Conservation (phyloP, 1,284 basidiomycete genomes). For the Irpex lacteus region DNA sequence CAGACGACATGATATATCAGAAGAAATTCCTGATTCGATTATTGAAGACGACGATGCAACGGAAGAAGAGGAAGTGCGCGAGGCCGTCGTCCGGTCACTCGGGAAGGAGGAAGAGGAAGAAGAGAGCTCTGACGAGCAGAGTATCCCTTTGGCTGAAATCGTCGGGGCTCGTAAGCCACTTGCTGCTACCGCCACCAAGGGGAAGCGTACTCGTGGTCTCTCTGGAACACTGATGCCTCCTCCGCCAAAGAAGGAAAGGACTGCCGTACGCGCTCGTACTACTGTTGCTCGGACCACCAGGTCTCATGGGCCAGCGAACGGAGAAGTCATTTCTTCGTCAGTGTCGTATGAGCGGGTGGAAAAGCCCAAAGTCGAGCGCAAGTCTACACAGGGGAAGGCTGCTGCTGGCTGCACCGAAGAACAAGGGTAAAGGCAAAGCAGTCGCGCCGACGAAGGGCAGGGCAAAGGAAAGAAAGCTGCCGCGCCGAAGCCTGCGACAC, state of each 20-base stretch:
- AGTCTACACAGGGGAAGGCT: neutral
- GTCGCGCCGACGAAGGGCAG: neutral
- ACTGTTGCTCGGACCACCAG: neutral
- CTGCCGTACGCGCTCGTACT: neutral
- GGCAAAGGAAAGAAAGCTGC: slow-evolving; percentile 4
- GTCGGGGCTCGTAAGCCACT: neutral
- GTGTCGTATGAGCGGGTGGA: neutral
- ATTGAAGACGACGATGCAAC: neutral
- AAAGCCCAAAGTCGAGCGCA: neutral
- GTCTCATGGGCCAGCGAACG: neutral
- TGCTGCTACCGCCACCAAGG: neutral
- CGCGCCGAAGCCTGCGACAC: slow-evolving; percentile 1
- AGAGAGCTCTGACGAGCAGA: slow-evolving; percentile 18
- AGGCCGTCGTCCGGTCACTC: slow-evolving; percentile 16
- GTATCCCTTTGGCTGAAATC: slow-evolving; percentile 16
- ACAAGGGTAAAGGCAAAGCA: neutral
- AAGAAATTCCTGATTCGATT: slow-evolving; percentile 1
- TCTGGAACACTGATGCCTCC: slow-evolving; percentile 10
- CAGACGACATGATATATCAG: neutral
- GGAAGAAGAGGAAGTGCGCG: slow-evolving; percentile 1
- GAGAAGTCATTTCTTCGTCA: slow-evolving; percentile 2
- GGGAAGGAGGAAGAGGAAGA: neutral
- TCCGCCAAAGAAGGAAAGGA: slow-evolving; percentile 4
- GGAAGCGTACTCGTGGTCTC: neutral
- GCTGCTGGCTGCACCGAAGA: neutral